Base-by-base conservation (phyloP, 129 eudicot genomes). In the Flaveria bidentis region DNA sequence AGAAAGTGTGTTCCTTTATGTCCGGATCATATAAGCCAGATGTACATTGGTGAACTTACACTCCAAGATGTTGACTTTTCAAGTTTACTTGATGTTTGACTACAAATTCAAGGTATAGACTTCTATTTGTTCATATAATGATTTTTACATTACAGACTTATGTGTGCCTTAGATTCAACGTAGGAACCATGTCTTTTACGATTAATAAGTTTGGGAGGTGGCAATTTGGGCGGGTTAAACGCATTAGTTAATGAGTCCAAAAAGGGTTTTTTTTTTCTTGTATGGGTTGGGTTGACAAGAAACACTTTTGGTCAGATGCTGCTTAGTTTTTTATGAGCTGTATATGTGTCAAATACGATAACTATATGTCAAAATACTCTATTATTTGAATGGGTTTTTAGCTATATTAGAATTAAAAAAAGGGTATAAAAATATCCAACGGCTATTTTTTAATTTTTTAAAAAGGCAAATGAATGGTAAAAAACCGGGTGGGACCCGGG, bases 1-100 rank as follows among this genome's bases (percentile, higher is more conserved):
- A 76, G 83, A 30, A 87, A 86, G 76, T 94, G 99, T 82, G 63
- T 85, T 33, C 93, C 93, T 49, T 55, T 94, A 41, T 94, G 99
- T 76, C 10, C 78, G 57, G 82, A 84, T 68, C 99, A 94, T 74
- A 23, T 63, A 58, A 89, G 89, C 70, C 85, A 84, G 49, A 30
- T 93, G 16, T 91, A 93, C 70, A 9, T 86, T 82, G 98, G 96
- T 39, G 90, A 79, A 52, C 73, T 91, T 45, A 87, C 91, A 41
- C 85, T 91, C 61, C 96, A 87, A 79, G 96, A 90, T 76, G 77
- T 91, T 64, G 98, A 91, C 75, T 91, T 53, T 77, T 26, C 79
- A 15, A 66, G 79, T 49, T 15, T 80, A 46, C 52, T 73, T 28
- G 52, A 73, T 80, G 69, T 80, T 65, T 80, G 74, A 80, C 65